Conservation (phyloP, 1,284 basidiomycete genomes). For the Peniophora sp. region DNA sequence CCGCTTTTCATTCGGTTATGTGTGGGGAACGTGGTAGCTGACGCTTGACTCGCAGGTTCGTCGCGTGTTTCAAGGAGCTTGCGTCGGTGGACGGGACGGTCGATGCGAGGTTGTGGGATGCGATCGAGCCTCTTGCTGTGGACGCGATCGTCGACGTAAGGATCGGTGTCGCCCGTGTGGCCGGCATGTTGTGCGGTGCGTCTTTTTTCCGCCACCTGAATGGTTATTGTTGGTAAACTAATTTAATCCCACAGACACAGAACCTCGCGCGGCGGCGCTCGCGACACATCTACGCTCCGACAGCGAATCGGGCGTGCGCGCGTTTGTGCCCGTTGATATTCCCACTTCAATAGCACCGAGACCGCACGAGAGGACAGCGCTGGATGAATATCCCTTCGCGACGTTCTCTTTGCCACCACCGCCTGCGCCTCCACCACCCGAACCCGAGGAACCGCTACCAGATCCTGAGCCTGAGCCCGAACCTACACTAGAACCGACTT, state of each 20-base stretch:
- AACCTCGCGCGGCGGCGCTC: conserved; percentile 9
- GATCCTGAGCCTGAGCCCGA: not conserved
- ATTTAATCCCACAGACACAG: conserved; percentile 7
- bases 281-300: conserved; percentile 15
- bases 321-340: conserved; percentile 11
- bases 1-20: conserved; percentile 19
- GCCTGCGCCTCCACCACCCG: conserved; percentile 1
- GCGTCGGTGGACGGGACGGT: conserved; percentile 27
- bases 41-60: conserved; percentile 29
- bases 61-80: conserved; percentile 66
- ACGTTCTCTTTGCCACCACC: conserved; percentile 9
- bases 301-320: conserved; percentile 19
- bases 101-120: conserved; percentile 54
- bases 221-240: not conserved
- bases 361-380: not conserved
- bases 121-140: conserved; percentile 48
- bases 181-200: conserved; percentile 49
- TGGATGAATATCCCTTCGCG: conserved; percentile 1
- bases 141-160: conserved; percentile 85
- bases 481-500: not conserved
- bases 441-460: not conserved
- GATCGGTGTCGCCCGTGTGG: conserved; percentile 72
- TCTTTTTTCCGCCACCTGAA: conserved; percentile 5
- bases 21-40: not conserved
- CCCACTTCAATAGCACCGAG: not conserved